Conservation (phyloP, 129 eudicot genomes). For the Solidago caesia region DNA sequence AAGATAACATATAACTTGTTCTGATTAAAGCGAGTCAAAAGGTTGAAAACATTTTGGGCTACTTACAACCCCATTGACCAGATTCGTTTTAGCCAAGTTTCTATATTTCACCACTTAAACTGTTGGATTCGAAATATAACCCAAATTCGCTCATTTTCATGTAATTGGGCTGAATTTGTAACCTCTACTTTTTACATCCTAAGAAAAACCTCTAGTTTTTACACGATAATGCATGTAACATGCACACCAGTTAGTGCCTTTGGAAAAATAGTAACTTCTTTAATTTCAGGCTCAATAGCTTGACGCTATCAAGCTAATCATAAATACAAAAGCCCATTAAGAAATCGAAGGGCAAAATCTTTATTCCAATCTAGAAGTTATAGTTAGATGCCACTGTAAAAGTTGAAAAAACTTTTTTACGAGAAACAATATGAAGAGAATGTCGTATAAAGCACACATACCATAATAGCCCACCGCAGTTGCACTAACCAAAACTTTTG, state of each 20-base stretch:
- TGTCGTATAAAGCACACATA: conserved; percentile 21
- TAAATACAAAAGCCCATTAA: not conserved
- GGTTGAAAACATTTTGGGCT: not conserved
- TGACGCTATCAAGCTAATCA: not conserved
- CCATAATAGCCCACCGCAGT: conserved; percentile 98
- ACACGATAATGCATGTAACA: too few relatives aligned
- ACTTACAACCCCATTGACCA: not conserved
- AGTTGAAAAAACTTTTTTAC: not conserved
- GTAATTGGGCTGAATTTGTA: not conserved
- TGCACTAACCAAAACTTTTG: conserved; percentile 85
- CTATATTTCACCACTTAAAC: not conserved
- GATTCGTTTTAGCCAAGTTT: not conserved
- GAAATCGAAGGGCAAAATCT: not conserved
- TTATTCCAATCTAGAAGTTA: not conserved
- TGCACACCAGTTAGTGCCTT: not conserved
- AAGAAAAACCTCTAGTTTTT: too few relatives aligned
- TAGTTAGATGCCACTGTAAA: not conserved
- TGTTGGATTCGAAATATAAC: not conserved
- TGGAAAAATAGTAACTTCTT: not conserved
- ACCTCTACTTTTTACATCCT: too few relatives aligned
- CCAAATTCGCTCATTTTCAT: not conserved
- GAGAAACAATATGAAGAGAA: not conserved
- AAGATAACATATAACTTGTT: not conserved
- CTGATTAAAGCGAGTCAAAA: not conserved
- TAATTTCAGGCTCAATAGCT: not conserved